These are phyloP conservation scores for Erysiphe pulchra DNA, from an alignment of 2,329 filamentous ascomycete species.

Conservation along the genomic window DNA sequence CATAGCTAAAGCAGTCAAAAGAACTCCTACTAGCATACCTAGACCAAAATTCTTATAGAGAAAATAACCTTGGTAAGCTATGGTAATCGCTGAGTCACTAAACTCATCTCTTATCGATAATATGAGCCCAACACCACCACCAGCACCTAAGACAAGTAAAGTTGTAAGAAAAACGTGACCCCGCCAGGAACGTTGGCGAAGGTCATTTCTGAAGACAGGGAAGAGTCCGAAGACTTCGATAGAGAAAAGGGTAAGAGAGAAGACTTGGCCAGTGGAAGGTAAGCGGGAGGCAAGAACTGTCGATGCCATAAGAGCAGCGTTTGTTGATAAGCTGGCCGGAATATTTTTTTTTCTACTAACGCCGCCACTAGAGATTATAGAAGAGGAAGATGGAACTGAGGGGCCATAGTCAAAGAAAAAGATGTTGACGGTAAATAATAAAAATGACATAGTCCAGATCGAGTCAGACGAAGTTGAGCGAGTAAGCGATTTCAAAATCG, in stretches of 20 bases:
- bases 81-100: constrained; percentile 15
- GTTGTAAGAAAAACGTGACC: constrained; percentile 59
- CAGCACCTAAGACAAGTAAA: constrained; percentile 52
- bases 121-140: constrained; percentile 46
- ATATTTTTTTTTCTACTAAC: constrained; percentile 9
- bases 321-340: constrained; percentile 54
- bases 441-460: constrained; percentile 92
- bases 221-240: constrained; percentile 96
- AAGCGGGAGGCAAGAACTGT: constrained; percentile 80
- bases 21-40: constrained; percentile 51
- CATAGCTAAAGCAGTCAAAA: constrained; percentile 55
- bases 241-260: constrained; percentile 80
- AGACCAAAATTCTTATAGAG: constrained; percentile 16
- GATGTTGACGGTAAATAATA: constrained; percentile 82
- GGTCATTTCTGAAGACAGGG: constrained; percentile 82
- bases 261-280: constrained; percentile 77
- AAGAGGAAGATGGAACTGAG: constrained; percentile 29
- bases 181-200: constrained; percentile 55
- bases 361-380: constrained; percentile 9
- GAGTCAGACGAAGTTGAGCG: constrained; percentile 76
- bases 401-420: constrained; percentile 90
- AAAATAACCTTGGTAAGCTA: constrained; percentile 1
- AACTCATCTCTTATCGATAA: constrained; percentile 27
- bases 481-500: constrained; percentile 91
- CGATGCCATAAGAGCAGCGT: constrained; percentile 86